phyloP scores from a whole-genome alignment of 371 early-diverging fungal species.

The Catenaria anguillulae region DNA sequence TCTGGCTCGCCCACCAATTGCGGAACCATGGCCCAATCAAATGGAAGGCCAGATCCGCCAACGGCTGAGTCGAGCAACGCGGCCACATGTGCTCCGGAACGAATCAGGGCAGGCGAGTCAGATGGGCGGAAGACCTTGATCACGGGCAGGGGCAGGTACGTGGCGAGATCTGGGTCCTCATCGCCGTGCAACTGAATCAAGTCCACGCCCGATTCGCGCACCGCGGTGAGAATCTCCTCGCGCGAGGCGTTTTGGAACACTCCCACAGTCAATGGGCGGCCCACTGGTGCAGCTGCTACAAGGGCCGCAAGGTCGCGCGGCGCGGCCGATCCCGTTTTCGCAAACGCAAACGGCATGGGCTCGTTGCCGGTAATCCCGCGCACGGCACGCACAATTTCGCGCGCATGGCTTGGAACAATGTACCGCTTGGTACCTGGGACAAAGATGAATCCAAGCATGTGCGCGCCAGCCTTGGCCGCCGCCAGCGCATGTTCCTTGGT shows the following conservation, averaged over 20 bases:
- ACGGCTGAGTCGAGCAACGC: slow-evolving; percentile 55
- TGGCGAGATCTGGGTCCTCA: slow-evolving; percentile 47
- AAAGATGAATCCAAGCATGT: slow-evolving; percentile 84
- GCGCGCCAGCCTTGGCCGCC: slow-evolving; percentile 67
- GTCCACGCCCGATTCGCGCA: slow-evolving; percentile 53
- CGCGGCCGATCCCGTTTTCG: neutral
- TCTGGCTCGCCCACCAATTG: slow-evolving; percentile 42
- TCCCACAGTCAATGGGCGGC: slow-evolving; percentile 68
- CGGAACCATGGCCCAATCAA: slow-evolving; percentile 27
- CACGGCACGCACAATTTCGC: slow-evolving; percentile 17
- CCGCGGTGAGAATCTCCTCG: slow-evolving; percentile 55
- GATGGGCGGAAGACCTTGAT: slow-evolving; percentile 43
- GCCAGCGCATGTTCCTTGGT: slow-evolving; percentile 61
- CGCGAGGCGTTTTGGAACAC: slow-evolving; percentile 77
- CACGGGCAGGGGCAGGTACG: slow-evolving; percentile 61
- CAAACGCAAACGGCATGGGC: no score
- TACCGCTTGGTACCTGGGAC: slow-evolving; percentile 33
- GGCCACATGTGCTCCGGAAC: slow-evolving; percentile 43
- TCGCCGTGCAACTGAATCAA: slow-evolving; percentile 84
- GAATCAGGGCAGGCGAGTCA: slow-evolving; percentile 20
- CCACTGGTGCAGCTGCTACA: neutral
- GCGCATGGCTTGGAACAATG: slow-evolving; percentile 11
- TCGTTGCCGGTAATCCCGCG: no score
- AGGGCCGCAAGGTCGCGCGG: neutral
- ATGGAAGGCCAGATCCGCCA: slow-evolving; percentile 20